phyloP scores from a whole-genome alignment of 179 eudicot species.

The Beta macrorhiza region DNA sequence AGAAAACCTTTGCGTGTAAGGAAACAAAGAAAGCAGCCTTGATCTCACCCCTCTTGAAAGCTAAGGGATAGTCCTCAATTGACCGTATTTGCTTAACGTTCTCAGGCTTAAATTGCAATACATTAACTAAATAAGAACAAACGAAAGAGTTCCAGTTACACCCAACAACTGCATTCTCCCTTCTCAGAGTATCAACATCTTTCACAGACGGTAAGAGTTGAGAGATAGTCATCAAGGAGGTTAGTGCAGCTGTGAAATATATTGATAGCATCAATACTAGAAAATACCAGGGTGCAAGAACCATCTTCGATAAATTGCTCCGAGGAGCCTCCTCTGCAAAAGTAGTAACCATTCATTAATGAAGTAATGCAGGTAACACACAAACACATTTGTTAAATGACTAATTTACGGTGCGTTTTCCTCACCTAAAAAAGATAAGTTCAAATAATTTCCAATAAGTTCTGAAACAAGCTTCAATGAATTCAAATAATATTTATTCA shows the following conservation, averaged over 20 bases:
- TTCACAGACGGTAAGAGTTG: constrained; percentile 32
- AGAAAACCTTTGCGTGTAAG: constrained; percentile 47
- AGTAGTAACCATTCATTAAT: background rate
- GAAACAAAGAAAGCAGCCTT: constrained; percentile 46
- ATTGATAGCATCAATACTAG: constrained; percentile 36
- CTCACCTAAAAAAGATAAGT: background rate
- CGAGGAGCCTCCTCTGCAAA: constrained; percentile 35
- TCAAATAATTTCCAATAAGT: too few relatives aligned
- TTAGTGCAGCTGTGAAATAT: constrained; percentile 43
- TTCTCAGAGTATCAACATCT: constrained; percentile 36
- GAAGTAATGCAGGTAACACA: background rate
- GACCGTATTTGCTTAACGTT: constrained; percentile 32
- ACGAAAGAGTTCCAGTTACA: constrained; percentile 43
- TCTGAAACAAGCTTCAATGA: too few relatives aligned
- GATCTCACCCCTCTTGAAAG: constrained; percentile 42
- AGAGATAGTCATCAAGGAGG: constrained; percentile 44
- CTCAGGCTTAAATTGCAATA: constrained; percentile 35
- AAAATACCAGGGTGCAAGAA: constrained; percentile 40
- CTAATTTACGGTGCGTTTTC: background rate
- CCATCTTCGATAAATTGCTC: constrained; percentile 38
- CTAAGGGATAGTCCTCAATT: constrained; percentile 34
- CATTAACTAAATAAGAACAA: constrained; percentile 30
- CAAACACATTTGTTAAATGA: background rate
- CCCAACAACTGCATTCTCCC: constrained; percentile 37
- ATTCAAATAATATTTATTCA: too few relatives aligned